These are phyloP conservation scores for Perilla frutescens DNA, from an alignment of 257 asterid genomes.

Conservation along the genomic window DNA sequence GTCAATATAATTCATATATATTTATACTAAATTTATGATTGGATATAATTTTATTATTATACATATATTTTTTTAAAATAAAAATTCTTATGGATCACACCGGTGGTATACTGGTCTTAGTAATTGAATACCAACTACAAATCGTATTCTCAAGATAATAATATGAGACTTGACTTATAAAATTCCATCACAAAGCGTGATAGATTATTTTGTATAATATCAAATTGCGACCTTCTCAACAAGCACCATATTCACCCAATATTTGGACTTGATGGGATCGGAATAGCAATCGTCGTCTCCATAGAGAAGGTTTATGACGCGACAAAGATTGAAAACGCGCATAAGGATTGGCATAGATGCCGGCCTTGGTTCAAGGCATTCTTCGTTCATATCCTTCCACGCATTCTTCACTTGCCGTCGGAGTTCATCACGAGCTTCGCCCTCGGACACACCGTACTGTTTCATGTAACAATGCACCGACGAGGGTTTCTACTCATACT, in stretches of 20 bases:
- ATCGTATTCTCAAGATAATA: too few relatives aligned
- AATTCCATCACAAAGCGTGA: too few relatives aligned
- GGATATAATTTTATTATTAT: too few relatives aligned
- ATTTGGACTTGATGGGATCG: background rate
- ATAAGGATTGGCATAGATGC: background rate
- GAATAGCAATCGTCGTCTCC: background rate
- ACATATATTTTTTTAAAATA: too few relatives aligned
- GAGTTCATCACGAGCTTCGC: background rate
- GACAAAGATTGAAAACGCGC: background rate
- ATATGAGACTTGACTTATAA: too few relatives aligned
- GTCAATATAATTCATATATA: too few relatives aligned
- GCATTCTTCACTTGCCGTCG: background rate
- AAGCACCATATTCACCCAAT: background rate
- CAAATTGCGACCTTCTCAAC: too few relatives aligned
- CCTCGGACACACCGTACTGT: background rate
- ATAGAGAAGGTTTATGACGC: background rate
- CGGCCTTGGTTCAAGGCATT: background rate
- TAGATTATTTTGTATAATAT: too few relatives aligned
- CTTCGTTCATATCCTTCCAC: constrained; percentile 10
- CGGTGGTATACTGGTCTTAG: too few relatives aligned
- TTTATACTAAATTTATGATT: too few relatives aligned
- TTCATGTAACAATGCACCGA: background rate
- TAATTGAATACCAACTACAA: too few relatives aligned
- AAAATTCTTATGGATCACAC: too few relatives aligned
- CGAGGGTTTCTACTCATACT: background rate